A percentile compares a stretch with the other conserved stretches of the same genome.
Evolutionary conservation across 371 early-diverging fungal species (phyloP).

Genomic region (Mucor racemosus): DNA sequence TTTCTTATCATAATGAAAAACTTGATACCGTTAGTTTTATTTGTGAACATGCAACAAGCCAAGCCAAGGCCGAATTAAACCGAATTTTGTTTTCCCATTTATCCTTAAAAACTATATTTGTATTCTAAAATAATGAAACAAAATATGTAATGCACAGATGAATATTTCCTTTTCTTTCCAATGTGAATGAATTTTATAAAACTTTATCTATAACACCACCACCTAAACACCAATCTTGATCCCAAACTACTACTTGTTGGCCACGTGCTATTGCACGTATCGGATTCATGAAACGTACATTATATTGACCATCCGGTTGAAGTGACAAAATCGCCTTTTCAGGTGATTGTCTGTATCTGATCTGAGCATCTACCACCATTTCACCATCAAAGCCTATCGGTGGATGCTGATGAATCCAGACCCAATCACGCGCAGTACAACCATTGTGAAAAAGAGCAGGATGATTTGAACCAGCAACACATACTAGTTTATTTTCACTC

Average conservation of each 20-base stretch:
- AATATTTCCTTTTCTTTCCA: background rate
- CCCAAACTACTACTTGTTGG: conserved; percentile 59
- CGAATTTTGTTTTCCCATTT: too few species aligned
- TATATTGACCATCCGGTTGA: conserved; percentile 25
- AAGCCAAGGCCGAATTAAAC: too few species aligned
- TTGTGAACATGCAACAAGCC: too few species aligned
- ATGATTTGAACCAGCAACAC: conserved; percentile 52
- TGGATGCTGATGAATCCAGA: conserved; percentile 44
- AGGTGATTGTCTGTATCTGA: conserved; percentile 53
- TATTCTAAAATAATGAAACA: too few species aligned
- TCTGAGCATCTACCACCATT: conserved; percentile 43
- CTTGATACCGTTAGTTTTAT: too few species aligned
- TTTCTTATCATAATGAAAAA: too few species aligned
- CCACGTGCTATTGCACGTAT: conserved; percentile 55
- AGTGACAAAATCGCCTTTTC: conserved; percentile 39
- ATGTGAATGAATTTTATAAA: conserved; percentile 12
- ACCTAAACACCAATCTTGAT: conserved; percentile 60
- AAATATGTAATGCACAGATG: too few species aligned
- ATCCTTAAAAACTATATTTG: too few species aligned
- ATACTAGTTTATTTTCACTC: conserved; percentile 38
- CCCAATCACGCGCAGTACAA: conserved; percentile 48
- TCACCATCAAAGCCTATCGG: conserved; percentile 6
- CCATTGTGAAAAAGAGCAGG: conserved; percentile 42
- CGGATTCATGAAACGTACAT: conserved; percentile 40
- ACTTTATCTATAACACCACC: conserved; percentile 52